Evolutionary conservation across 179 eudicot genomes (phyloP), one percentile per base, ranked within the genome.

Genomic region (Corrigiola litoralis): DNA sequence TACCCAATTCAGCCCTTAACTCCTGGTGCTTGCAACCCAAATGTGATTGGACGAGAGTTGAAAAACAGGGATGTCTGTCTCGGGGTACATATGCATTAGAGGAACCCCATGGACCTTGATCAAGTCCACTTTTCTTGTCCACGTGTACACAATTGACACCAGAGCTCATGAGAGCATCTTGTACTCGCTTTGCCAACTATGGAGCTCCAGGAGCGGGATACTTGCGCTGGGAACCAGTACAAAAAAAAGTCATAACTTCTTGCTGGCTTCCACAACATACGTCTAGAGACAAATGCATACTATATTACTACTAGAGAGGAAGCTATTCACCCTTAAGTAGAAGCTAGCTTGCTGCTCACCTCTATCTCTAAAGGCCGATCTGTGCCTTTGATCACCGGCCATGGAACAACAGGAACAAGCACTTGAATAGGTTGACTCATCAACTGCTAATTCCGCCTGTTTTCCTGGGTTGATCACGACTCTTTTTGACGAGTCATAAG

Each of bases 31-130:
- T 74, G 27, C 75, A 88, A 78, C 81, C 85, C 64, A 50, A 50
- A 25, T 79, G 20, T 16, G 78, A 48, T 65, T 87, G 95, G 54
- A 87, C 61, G 90, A 85, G 14, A 87, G 85, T 69, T 83, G 88
- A 65, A 90, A 87, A 23, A 87, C 86, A 0, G 95, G 95, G 59
- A 87, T 83, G 58, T 87, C 80, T 25, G 87, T 87, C 45, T 87
- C 81, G 2, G 95, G 95, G 66, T 83, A 87, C 90, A 85, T 85
- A 3, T 85, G 88, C 95, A 85, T 85, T 25, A 87, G 81, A 7
- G 90, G 95, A 6, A 87, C 88, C n/a, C 95, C 95, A 87, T 1
- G 90, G 87, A 2, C 90, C 95, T 16, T 87, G 95, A 69, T 87
- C 95, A 34, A 87, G 79, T 32, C 95, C 95, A 16, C 90, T 87